Evolutionary conservation across 768 basidiomycete genomes (phyloP).

Genomic region (Leccinum rimulosum): DNA sequence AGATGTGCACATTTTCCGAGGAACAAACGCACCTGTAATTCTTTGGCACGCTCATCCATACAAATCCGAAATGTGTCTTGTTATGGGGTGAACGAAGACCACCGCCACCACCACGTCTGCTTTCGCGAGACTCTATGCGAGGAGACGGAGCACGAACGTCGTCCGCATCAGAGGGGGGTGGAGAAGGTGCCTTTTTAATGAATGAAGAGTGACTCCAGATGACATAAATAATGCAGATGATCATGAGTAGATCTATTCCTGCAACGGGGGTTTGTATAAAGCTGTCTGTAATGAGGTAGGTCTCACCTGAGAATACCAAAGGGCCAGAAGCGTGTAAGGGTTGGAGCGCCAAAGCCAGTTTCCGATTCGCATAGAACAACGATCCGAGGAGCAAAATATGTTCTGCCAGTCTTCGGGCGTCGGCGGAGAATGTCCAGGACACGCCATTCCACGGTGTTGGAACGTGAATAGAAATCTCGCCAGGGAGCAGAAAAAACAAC

Average conservation of each 20-base stretch:
- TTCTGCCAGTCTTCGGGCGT: slow-evolving; percentile 62
- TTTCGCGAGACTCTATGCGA: slow-evolving; percentile 48
- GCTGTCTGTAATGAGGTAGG: neutral
- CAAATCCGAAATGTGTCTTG: slow-evolving; percentile 61
- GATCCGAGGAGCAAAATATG: slow-evolving; percentile 63
- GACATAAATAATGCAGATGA: slow-evolving; percentile 57
- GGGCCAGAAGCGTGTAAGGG: slow-evolving; percentile 27
- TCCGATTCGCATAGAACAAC: slow-evolving; percentile 52
- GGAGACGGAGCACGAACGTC: slow-evolving; percentile 36
- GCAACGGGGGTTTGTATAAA: slow-evolving; percentile 8
- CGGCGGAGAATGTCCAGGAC: slow-evolving; percentile 51
- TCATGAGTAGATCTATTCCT: slow-evolving; percentile 60
- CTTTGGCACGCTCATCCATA: slow-evolving; percentile 91
- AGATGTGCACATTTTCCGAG: neutral
- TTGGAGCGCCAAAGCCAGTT: slow-evolving; percentile 23
- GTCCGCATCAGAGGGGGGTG: slow-evolving; percentile 17
- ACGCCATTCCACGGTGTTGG: slow-evolving; percentile 41
- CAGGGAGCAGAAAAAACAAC: slow-evolving; percentile 44
- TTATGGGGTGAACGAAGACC: slow-evolving; percentile 27
- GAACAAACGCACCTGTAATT: slow-evolving; percentile 64
- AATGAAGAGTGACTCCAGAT: slow-evolving; percentile 58
- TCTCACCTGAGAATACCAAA: slow-evolving; percentile 54
- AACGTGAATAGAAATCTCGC: slow-evolving; percentile 43
- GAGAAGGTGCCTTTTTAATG: slow-evolving; percentile 21
- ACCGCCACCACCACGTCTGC: slow-evolving; percentile 35